Evolutionary conservation across 2,329 filamentous ascomycete species (phyloP), one percentile per base, ranked within the genome.

Genomic region (Paramyrothecium roridum): DNA sequence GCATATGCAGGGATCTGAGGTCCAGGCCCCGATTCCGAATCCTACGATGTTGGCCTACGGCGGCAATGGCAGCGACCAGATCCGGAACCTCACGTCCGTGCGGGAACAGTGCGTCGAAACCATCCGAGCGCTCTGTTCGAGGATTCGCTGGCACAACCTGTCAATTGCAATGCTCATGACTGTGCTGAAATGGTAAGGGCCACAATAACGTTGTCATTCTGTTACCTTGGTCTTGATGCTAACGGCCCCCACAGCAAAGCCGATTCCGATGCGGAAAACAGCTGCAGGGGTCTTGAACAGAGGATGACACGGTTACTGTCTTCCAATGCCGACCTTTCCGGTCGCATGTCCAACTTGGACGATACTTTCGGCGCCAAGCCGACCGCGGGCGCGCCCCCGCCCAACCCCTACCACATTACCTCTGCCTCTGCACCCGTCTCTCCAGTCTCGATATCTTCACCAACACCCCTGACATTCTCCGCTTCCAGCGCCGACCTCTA

Each of bases 141-240:
- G 71, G 7, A 65, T 73, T 10, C 65, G 68, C 30, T 73, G 69
- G 69, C 71, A 73, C 60, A 71, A 70, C 49, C 60, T 73, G 20
- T 72, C 70, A n/a, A 71, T 73, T 61, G 70, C 68, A 17, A 70
- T 73, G 65, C 71, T 73, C 65, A 71, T 70, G 64, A 73, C 70
- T 4, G 70, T 73, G 46, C 60, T 73, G 20, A 72, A 73, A 60
- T 73, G 71, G 71, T 73, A 61, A 61, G 66, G 59, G n/a, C n/a
- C n/a, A 17, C 21, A 20, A 20, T 30, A 10, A 30, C 26, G 10
- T 10, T 30, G 10, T 30, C 26, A 30, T 6, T 6, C 26, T 30
- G 26, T 30, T 30, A 30, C 26, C 10, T 10, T 30, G 6, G 26
- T 30, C 20, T 23, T n/a, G 22, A 43, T 13, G 26, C 52, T 17